Conservation (phyloP, 2,329 filamentous ascomycete genomes). For the Monilinia fructigena region DNA sequence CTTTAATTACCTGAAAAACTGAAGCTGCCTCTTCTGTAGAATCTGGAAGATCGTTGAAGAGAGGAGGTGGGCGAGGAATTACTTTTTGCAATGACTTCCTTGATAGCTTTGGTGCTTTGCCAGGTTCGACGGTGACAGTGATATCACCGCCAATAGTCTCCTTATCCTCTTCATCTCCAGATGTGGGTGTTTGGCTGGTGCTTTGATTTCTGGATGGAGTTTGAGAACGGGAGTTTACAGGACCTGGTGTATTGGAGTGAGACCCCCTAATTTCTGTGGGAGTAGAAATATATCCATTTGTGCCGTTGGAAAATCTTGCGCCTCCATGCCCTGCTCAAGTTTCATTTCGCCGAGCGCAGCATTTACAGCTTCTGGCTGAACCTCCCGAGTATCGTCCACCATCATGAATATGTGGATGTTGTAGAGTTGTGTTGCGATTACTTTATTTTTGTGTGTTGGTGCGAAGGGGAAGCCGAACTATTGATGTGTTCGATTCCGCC, state of each 20-base stretch:
- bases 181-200: conserved; percentile 38
- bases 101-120: conserved; percentile 67
- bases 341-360: conserved; percentile 40
- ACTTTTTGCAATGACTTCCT: conserved; percentile 74
- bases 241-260: conserved; percentile 34
- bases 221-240: conserved; percentile 31
- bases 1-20: conserved; percentile 76
- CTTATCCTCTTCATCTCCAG: conserved; percentile 42
- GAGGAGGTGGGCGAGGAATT: conserved; percentile 57
- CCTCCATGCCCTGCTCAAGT: conserved; percentile 33
- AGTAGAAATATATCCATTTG: conserved; percentile 28
- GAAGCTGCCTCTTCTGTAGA: conserved; percentile 72
- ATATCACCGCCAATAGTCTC: conserved; percentile 60
- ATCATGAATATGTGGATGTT: conserved; percentile 29
- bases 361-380: conserved; percentile 37
- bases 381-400: conserved; percentile 36
- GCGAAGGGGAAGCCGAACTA: conserved; percentile 19
- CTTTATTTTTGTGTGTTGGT: conserved; percentile 17
- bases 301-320: conserved; percentile 33
- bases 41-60: conserved; percentile 76
- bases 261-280: conserved; percentile 30
- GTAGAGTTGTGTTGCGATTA: conserved; percentile 17
- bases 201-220: conserved; percentile 34
- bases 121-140: conserved; percentile 61
- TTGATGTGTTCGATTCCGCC: conserved; percentile 17